These are phyloP conservation scores for Aquilaria yunnanensis DNA, from an alignment of 345 rosid species.

Conservation along the genomic window DNA sequence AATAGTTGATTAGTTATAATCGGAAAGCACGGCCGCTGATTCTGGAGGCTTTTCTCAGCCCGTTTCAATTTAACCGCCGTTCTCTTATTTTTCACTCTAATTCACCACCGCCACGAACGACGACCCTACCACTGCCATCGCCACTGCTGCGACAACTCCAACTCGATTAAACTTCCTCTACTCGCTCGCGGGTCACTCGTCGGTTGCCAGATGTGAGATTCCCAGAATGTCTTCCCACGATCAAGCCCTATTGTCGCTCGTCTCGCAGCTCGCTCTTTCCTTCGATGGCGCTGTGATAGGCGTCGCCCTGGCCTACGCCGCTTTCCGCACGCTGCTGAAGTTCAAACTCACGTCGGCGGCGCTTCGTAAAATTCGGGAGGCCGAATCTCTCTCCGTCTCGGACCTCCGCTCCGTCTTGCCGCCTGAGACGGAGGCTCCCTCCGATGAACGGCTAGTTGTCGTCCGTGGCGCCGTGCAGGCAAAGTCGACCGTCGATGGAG, in stretches of 20 bases:
- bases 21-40: no score
- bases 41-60: no score
- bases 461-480: slow-evolving; percentile 63
- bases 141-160: no score
- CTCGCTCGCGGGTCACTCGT: neutral
- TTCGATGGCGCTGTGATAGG: slow-evolving; percentile 91
- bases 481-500: slow-evolving; percentile 37
- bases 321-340: slow-evolving; percentile 49
- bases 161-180: no score
- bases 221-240: slow-evolving; percentile 68
- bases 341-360: slow-evolving; percentile 45
- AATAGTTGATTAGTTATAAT: no score
- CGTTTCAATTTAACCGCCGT: no score
- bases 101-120: no score
- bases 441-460: slow-evolving; percentile 37
- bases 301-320: slow-evolving; percentile 53
- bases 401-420: slow-evolving; percentile 64
- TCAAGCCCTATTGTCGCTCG: slow-evolving; percentile 43
- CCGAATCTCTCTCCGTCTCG: slow-evolving; percentile 45
- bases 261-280: slow-evolving; percentile 63
- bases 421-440: slow-evolving; percentile 4
- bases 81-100: no score
- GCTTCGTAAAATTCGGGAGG: slow-evolving; percentile 40
- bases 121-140: no score
- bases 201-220: slow-evolving; percentile 7